Base-by-base conservation (phyloP, 108 stramenopile species). In the Pseudonitzschia pungens region DNA sequence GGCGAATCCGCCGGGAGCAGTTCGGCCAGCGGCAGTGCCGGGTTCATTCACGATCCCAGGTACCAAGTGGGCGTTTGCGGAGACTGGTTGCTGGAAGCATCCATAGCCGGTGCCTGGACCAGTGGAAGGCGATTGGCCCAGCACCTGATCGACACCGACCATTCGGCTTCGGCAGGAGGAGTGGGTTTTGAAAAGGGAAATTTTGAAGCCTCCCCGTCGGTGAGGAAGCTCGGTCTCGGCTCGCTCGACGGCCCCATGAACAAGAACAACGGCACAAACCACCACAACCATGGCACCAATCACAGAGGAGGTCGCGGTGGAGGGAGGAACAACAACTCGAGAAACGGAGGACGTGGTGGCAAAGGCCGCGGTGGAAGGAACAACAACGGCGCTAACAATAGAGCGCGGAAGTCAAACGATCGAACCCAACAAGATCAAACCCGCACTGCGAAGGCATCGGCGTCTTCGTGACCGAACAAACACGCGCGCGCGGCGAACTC, bases 21-120 rank as follows among this genome's bases (percentile, higher is more conserved):
- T n/a, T 16, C 32, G n/a, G 44, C 12, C 22, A 41, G n/a, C 52
- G 4, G 29, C 0, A 7, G 44, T 16, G 22, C 58, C 26, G 89
- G 89, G 40, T 94, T 87, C 69, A 65, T 92, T 6, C 90, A 82
- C 63, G 93, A 94, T 75, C 65, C 76, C 24, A 31, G 70, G 29
- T 77, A 74, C 68, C 59, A 78, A 40, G 90, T 92, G 29, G 90
- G 90, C 20, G 89, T 87, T n/a, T 88, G 86, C 31, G 93, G 93
- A 8, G 93, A 94, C 71, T 94, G 93, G 93, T 78, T 94, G 44
- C 31, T 92, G 65, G 89, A 91, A 65, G 72, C 93, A 4, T 87
- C 86, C 29, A 80, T 94, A 68, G 89, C 82, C 7, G 93, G 93
- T 44, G 90, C 93, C 22, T 94, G 89, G 89, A 86, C 85, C 56